Evolutionary conservation across 1,139 yeast genomes (phyloP), one percentile per base, ranked within the genome.

Genomic region (Geotrichum aggregatum): DNA sequence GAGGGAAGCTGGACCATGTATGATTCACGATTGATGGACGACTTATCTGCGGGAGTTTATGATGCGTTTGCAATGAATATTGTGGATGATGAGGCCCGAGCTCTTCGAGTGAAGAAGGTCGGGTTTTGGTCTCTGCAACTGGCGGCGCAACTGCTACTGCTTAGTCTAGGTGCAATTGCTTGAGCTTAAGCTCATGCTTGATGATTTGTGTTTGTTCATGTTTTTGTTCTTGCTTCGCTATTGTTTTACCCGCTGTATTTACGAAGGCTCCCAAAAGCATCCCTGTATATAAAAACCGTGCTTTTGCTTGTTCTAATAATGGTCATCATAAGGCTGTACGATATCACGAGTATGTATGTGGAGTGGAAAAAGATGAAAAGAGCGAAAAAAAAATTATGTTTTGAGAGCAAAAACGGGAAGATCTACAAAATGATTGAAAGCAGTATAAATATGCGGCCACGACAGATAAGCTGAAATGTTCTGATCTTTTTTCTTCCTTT

Each of bases 1-100:
- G 89, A 87, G 62, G 98, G 98, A 0, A 81, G 96, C 3, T 92
- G 98, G 98, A 92, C 98, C 1, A 76, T 89, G 4, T 92, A 89
- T 67, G 98, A 92, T 66, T 85, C 95, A 34, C 75, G 85, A 53
- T 73, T 92, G 56, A 88, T 92, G 96, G 95, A 87, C 63, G 98
- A 91, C 64, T 76, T 94, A 52, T 84, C 94, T 35, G 84, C 84
- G 43, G 95, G 87, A 61, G 95, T 91, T 2, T 91, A 91, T 67
- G 92, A 88, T 61, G 91, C 92, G 36, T 89, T 92, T 69, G 96
- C 83, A 2, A 79, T 83, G 50, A 91, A 89, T 63, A 95, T 88
- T 26, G 85, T 85, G 14, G 94, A 92, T 66, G 97, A 92, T 59
- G 87, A 87, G 61, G 82, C 83, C 28, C 73, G 94, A 47, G 74